Base-by-base conservation (phyloP, 116 monocot genomes). In the Dioscorea cayenensis region DNA sequence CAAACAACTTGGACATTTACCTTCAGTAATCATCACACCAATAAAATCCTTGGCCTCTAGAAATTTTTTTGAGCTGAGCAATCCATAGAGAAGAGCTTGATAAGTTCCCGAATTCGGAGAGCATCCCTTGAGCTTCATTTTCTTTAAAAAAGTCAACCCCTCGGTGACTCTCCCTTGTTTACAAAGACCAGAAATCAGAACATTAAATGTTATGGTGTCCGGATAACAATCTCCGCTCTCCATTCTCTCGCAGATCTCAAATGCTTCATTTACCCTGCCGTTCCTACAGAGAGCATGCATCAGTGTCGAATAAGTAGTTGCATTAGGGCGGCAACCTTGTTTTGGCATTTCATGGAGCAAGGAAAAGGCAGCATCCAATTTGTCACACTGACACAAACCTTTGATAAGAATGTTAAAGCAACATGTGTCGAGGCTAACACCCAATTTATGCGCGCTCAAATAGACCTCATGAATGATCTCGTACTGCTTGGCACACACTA, bases 351-450 rank as follows among this genome's bases (percentile, higher is more conserved):
- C 95, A 70, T 89, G 55, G 2, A 95, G 73, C 77, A 95, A 66
- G 16, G 83, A 82, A 72, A 87, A 73, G 2, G 89, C 92, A 59
- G 78, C 84, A 51, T 84, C 87, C 21, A 89, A 65, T 20, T 84
- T 89, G 9, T 73, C 78, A 37, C 77, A 76, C 14, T 82, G 72
- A 65, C 95, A 92, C 70, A 91, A 73, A 6, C 92, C 92, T 66
- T 92, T 95, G 66, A 95, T 85, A 66, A 95, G 87, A 81, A 95
- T 95, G 72, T 95, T 95, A 60, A 95, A 95, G 76, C 83, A 86
- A 75, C 95, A 95, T 8, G 95, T 89, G 60, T 95, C 95, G 14
- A 85, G 36, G 3, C 74, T 72, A 64, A 95, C 63, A 10, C 92
- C 95, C 76, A 95, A 76, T 35, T 49, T 69, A 2, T 81, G 69